Conservation (phyloP, 352 stramenopile genomes). For the Globisporangium spinosum region DNA sequence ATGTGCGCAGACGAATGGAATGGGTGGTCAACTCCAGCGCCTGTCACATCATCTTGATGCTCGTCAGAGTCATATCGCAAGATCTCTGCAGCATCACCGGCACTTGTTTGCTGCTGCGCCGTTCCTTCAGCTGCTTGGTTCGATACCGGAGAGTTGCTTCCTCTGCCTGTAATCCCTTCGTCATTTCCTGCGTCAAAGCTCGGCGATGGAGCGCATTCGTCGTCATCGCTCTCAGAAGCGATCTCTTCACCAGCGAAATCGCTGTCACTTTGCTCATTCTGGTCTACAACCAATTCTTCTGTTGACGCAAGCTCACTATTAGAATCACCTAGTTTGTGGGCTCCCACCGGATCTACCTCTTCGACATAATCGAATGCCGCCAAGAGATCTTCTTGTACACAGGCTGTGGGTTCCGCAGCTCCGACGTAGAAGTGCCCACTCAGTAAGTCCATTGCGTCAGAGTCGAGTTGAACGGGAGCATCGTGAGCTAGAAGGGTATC, state of each 20-base stretch:
- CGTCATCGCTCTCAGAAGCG: background rate
- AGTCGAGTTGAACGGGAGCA: background rate
- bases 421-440: constrained; percentile 37
- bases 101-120: background rate
- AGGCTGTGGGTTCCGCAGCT: constrained; percentile 13
- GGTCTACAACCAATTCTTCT: background rate
- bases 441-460: constrained; percentile 23
- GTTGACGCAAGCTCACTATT: background rate
- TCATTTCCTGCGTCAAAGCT: background rate
- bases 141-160: background rate
- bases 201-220: background rate
- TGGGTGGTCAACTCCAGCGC: background rate
- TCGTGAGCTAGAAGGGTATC: background rate
- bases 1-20: background rate
- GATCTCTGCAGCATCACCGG: background rate
- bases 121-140: background rate
- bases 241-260: background rate
- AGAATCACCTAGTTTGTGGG: background rate
- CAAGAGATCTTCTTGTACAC: constrained; percentile 23
- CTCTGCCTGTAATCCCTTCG: too few species aligned
- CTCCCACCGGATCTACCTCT: constrained; percentile 7
- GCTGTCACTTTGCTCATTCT: background rate
- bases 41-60: background rate
- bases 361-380: constrained; percentile 26
- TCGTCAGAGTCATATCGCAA: background rate